A percentile compares a stretch with the other conserved stretches of the same genome.
Evolutionary conservation across 352 stramenopile species (phyloP).

Genomic region (Saprolegnia diclina): DNA sequence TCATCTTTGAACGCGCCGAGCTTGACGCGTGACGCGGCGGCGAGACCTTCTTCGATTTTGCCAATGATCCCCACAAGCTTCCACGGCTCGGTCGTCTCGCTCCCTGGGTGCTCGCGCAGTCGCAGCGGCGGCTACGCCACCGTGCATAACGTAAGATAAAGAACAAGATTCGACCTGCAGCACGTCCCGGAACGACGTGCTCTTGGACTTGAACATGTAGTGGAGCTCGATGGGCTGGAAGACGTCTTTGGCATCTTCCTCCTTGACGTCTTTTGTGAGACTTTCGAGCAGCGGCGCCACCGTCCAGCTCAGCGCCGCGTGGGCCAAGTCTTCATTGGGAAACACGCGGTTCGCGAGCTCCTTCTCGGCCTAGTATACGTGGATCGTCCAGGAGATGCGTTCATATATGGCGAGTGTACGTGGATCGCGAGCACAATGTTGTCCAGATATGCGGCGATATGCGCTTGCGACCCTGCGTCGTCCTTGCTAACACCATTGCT

Average conservation of each 20-base stretch:
- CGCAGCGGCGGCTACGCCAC: constrained; percentile 46
- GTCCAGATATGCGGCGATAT: constrained; percentile 14
- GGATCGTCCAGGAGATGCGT: constrained; percentile 24
- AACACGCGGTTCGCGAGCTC: constrained; percentile 45
- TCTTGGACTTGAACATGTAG: constrained; percentile 27
- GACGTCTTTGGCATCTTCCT: constrained; percentile 11
- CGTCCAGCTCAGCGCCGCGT: constrained; percentile 55
- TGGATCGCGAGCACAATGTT: constrained; percentile 17
- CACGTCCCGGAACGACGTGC: constrained; percentile 16
- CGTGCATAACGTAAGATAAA: constrained; percentile 26
- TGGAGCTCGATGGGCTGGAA: constrained; percentile 22
- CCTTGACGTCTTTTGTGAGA: constrained; percentile 43
- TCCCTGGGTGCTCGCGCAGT: constrained; percentile 58
- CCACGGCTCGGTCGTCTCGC: constrained; percentile 59
- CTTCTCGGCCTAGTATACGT: constrained; percentile 49
- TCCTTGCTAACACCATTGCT: background rate
- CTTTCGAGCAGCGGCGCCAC: constrained; percentile 48
- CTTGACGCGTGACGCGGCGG: constrained; percentile 46
- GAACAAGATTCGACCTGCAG: constrained; percentile 9
- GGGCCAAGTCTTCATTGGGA: constrained; percentile 51
- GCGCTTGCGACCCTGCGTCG: background rate
- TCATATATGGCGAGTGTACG: background rate
- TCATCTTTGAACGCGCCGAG: constrained; percentile 60
- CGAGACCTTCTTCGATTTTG: constrained; percentile 39
- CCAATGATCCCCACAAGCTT: constrained; percentile 44